Evolutionary conservation across 2,329 filamentous ascomycete genomes (phyloP).

Genomic region (Cryphonectria nitschkei): DNA sequence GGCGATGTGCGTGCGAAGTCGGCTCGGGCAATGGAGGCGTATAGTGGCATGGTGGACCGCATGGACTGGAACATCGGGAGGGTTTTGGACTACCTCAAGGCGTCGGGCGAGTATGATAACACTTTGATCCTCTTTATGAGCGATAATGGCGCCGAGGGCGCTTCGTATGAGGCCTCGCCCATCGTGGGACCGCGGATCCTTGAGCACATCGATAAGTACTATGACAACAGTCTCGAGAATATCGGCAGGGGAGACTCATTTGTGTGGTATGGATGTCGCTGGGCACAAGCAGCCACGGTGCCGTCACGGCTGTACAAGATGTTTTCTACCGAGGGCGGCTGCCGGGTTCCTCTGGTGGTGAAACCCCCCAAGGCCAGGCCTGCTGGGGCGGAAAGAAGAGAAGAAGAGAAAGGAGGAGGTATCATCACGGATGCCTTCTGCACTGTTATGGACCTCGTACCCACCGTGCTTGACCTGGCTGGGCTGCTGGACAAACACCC

Average conservation of each 20-base stretch:
- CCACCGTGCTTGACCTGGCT: conserved; percentile 54
- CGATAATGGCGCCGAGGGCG: conserved; percentile 57
- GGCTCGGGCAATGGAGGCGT: conserved; percentile 48
- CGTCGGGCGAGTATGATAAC: conserved; percentile 55
- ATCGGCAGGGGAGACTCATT: conserved; percentile 60
- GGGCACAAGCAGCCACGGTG: conserved; percentile 50
- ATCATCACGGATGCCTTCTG: conserved; percentile 51
- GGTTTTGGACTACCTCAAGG: conserved; percentile 53
- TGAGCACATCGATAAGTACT: conserved; percentile 59
- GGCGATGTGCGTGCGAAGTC: conserved; percentile 33
- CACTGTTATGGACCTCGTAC: conserved; percentile 55
- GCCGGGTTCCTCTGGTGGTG: conserved; percentile 53
- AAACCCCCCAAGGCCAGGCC: conserved; percentile 17
- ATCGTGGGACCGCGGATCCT: conserved; percentile 58
- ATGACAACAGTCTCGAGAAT: conserved; percentile 55
- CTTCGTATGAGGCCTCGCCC: conserved; percentile 60
- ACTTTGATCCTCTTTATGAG: conserved; percentile 53
- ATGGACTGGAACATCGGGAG: conserved; percentile 58
- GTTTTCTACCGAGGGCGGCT: conserved; percentile 52
- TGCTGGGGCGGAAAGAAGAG: background rate
- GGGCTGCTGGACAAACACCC: background rate
- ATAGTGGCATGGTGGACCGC: conserved; percentile 60
- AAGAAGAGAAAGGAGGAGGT: conserved; percentile 23
- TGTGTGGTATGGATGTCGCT: conserved; percentile 63
- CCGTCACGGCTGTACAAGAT: conserved; percentile 43